Percentiles rank a stretch among this genome's conserved stretches.
Evolutionary conservation across 768 basidiomycete species (phyloP).

Genomic region (Steccherinum ochraceum): DNA sequence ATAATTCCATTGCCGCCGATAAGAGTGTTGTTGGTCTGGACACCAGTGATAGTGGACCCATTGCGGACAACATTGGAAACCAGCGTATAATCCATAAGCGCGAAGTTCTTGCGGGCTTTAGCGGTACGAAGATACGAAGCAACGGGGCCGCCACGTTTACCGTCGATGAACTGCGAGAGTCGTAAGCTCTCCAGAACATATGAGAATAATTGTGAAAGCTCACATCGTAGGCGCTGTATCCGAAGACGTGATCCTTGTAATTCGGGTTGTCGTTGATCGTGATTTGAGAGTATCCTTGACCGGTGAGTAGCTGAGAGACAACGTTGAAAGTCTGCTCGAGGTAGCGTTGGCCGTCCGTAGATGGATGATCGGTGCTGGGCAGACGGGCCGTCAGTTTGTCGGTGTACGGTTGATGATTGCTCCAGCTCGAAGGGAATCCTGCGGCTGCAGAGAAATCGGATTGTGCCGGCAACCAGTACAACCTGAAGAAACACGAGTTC

Average conservation of each 20-base stretch:
- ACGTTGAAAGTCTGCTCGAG: constrained; percentile 44
- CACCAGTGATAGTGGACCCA: constrained; percentile 48
- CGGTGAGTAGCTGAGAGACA: constrained; percentile 34
- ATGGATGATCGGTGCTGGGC: constrained; percentile 52
- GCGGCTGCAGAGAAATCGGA: constrained; percentile 41
- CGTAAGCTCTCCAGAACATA: neutral
- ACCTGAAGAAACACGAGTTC: constrained; percentile 11
- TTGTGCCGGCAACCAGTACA: constrained; percentile 51
- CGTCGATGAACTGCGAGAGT: constrained; percentile 22
- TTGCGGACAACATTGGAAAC: constrained; percentile 52
- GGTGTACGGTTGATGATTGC: constrained; percentile 45
- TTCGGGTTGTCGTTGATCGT: constrained; percentile 54
- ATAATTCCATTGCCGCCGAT: constrained; percentile 51
- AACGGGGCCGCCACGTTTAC: constrained; percentile 46
- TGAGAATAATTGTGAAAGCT: neutral
- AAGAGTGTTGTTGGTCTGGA: constrained; percentile 53
- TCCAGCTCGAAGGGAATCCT: constrained; percentile 54
- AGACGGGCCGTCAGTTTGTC: constrained; percentile 42
- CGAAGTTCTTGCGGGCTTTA: constrained; percentile 43
- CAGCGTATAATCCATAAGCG: constrained; percentile 39
- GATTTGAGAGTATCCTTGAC: constrained; percentile 43
- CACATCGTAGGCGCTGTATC: constrained; percentile 40
- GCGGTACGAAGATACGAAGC: constrained; percentile 59
- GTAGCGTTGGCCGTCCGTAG: constrained; percentile 54
- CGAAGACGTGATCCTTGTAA: constrained; percentile 52